Percentiles rank a stretch among this genome's conserved stretches.
phyloP scores from a whole-genome alignment of 2,329 filamentous ascomycete species.

The Aspergillus texensis region DNA sequence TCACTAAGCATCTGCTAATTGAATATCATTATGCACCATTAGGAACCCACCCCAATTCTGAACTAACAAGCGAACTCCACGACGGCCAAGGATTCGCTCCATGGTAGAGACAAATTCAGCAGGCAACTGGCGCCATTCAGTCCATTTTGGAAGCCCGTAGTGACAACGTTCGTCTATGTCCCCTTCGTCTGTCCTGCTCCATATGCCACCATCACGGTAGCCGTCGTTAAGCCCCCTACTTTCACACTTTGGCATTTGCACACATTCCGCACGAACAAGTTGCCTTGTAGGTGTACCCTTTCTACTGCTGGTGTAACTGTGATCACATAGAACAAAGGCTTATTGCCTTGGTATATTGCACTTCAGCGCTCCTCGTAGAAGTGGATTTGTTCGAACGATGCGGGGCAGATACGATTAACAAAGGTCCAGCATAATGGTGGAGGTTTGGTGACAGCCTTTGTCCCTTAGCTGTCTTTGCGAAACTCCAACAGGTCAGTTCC shows the following conservation, averaged over 20 bases:
- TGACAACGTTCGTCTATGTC: background rate
- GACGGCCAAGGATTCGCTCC: constrained; percentile 21
- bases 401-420: no score
- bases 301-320: background rate
- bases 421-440: no score
- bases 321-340: background rate
- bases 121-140: constrained; percentile 15
- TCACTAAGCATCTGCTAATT: background rate
- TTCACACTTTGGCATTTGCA: background rate
- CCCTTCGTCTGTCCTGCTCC: background rate
- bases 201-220: background rate
- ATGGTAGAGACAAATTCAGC: constrained; percentile 24
- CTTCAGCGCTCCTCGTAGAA: background rate
- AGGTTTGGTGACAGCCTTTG: no score
- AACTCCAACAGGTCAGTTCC: no score
- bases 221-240: background rate
- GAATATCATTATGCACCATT: constrained; percentile 11
- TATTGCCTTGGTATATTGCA: background rate
- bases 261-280: background rate
- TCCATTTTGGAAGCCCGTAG: background rate
- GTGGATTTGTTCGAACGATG: background rate
- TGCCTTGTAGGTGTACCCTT: background rate
- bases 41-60: constrained; percentile 29
- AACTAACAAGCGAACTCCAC: constrained; percentile 26
- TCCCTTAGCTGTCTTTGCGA: no score